Evolutionary conservation across 495 filamentous ascomycete genomes (phyloP).

Genomic region (Penicillium tannophilum): DNA sequence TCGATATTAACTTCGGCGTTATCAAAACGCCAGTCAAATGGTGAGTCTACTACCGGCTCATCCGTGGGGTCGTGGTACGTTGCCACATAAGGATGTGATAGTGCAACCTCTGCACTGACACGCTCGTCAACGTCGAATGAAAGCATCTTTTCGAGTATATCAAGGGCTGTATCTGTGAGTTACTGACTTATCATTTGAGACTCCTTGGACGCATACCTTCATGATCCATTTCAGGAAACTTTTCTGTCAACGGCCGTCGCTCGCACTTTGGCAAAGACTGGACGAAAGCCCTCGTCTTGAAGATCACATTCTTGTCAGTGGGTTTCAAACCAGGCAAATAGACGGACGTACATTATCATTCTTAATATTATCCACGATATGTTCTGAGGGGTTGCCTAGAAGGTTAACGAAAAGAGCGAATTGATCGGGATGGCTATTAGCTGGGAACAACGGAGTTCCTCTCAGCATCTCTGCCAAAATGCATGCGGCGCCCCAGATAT

Average conservation of each 20-base stretch:
- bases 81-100: constrained; percentile 86
- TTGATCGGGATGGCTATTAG: constrained; percentile 91
- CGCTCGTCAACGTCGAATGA: constrained; percentile 92
- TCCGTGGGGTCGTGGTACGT: constrained; percentile 97
- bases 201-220: not conserved
- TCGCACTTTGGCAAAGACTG: constrained; percentile 7
- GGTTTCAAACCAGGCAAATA: not conserved
- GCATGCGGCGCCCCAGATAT: constrained; percentile 94
- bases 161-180: constrained; percentile 63
- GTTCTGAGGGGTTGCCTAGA: constrained; percentile 79
- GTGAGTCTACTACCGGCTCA: constrained; percentile 89
- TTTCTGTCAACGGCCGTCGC: not conserved
- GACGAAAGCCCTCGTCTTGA: constrained; percentile 8
- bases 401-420: constrained; percentile 94
- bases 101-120: constrained; percentile 75
- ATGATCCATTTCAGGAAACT: not conserved
- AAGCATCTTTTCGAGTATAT: constrained; percentile 91
- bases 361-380: constrained; percentile 15
- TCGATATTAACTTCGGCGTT: not conserved
- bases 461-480: constrained; percentile 97
- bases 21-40: constrained; percentile 95
- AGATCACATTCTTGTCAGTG: not conserved
- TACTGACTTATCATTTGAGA: not conserved
- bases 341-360: constrained; percentile 12
- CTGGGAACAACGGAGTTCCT: constrained; percentile 90